Conservation (phyloP, 2,329 filamentous ascomycete species). For the Ambrosiella xylebori region DNA sequence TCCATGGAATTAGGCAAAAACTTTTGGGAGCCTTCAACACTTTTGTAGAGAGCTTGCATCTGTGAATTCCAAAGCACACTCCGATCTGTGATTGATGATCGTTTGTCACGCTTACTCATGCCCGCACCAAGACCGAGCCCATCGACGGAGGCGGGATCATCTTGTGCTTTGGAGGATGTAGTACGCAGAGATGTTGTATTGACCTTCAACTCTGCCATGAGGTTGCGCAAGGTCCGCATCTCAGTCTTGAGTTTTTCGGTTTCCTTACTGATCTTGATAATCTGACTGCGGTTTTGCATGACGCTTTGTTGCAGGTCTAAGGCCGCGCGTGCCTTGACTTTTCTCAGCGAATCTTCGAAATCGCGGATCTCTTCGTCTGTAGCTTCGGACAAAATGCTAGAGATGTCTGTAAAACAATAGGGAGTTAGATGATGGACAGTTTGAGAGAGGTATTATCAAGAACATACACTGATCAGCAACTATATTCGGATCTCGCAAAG, state of each 20-base stretch:
- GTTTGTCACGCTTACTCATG: slow-evolving; percentile 57
- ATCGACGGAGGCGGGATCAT: slow-evolving; percentile 29
- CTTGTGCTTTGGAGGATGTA: slow-evolving; percentile 32
- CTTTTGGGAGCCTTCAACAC: slow-evolving; percentile 94
- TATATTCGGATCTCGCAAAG: slow-evolving; percentile 62
- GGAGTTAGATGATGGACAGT: neutral
- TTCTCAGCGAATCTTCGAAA: slow-evolving; percentile 59
- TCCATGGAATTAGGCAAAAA: slow-evolving; percentile 80
- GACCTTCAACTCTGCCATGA: slow-evolving; percentile 83
- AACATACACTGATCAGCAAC: slow-evolving; percentile 58
- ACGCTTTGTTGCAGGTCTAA: slow-evolving; percentile 86
- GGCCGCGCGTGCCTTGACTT: slow-evolving; percentile 60
- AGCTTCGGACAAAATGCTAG: slow-evolving; percentile 61
- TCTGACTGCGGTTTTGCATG: slow-evolving; percentile 91
- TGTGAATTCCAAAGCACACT: slow-evolving; percentile 51
- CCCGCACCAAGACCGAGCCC: slow-evolving; percentile 33
- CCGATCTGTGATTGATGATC: slow-evolving; percentile 67
- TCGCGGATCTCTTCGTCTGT: slow-evolving; percentile 73
- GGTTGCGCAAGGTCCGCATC: slow-evolving; percentile 74
- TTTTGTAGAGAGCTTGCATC: slow-evolving; percentile 79
- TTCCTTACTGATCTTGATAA: slow-evolving; percentile 98
- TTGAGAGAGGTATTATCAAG: neutral
- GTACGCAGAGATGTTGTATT: slow-evolving; percentile 51
- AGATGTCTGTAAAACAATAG: slow-evolving; percentile 31
- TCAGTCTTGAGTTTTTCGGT: slow-evolving; percentile 94